Base-by-base conservation (phyloP, 345 rosid genomes). In the Kernera saxatilis region DNA sequence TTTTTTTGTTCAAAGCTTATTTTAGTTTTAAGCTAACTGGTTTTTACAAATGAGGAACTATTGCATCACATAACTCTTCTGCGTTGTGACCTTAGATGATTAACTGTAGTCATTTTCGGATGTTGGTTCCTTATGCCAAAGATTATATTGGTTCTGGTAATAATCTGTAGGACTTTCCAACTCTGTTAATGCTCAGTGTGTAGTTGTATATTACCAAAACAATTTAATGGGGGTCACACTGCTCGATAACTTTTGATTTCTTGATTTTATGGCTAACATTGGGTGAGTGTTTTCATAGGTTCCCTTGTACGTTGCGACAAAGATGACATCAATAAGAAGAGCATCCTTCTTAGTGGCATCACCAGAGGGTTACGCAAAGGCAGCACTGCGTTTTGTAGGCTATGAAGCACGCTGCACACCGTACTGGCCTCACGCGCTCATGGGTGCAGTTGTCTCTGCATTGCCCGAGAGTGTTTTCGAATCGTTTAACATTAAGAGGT, bases 291-390 rank as follows among this genome's bases (percentile, higher is more conserved):
- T 29, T 69, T 69, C 45, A 19, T 75, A 90, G 94, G 87, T 86
- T 70, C 97, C 94, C 0, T 75, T 90, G 48, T 90, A 88, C 8
- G 94, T 90, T 40, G 97, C 97, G 23, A 90, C 97, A 5, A 90
- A 88, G 76, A 90, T 90, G 94, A 86, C 97, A 10, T 80, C 85
- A 32, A 86, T 90, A 48, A 88, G 65, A 71, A 78, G 82, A 69
- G 83, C 97, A 29, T 88, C 97, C n/a, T 84, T 88, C 75, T 81
- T 88, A 53, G 85, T 86, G 29, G 94, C 97, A 57, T 90, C 90
- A 5, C 55, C 82, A 9, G 90, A 90, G 10, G 83, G 85, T 33
- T 90, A 90, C 71, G 92, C 89, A 57, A 63, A 73, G 40, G 90
- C 88, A 61, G 89, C 80, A 30, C 9, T 90, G 77, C 84, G 83